Percentiles rank a stretch among this genome's conserved stretches.
Evolutionary conservation across 805 yeast genomes (phyloP).

Genomic region (Ogataea parapolymorpha): DNA sequence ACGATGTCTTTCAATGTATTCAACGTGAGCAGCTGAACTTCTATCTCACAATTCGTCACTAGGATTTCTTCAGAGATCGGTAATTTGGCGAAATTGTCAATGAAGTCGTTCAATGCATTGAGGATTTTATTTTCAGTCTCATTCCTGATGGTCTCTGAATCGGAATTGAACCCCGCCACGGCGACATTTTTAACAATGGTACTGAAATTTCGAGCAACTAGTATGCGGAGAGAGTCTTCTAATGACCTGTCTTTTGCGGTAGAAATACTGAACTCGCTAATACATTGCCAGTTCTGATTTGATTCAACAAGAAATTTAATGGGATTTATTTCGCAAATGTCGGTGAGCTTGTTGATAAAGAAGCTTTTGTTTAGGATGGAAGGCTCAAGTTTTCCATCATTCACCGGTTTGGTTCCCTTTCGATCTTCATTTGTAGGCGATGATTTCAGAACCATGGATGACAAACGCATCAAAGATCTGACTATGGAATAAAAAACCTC

Average conservation of each 20-base stretch:
- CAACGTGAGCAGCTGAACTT: conserved; percentile 59
- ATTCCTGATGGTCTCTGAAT: conserved; percentile 11
- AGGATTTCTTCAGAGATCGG: conserved; percentile 40
- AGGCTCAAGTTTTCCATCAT: conserved; percentile 23
- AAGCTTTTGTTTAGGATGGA: conserved; percentile 58
- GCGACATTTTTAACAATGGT: conserved; percentile 43
- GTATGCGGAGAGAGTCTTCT: conserved; percentile 43
- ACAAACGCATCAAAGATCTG: conserved; percentile 43
- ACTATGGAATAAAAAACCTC: conserved; percentile 49
- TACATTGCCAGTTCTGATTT: conserved; percentile 43
- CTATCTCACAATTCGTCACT: conserved; percentile 58
- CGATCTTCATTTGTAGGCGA: conserved; percentile 6
- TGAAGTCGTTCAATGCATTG: conserved; percentile 44
- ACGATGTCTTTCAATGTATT: conserved; percentile 68
- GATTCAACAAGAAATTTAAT: conserved; percentile 44
- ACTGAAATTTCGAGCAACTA: conserved; percentile 51
- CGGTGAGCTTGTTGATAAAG: conserved; percentile 51
- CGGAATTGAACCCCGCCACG: conserved; percentile 36
- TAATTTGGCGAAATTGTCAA: conserved; percentile 39
- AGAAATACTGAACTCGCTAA: conserved; percentile 45
- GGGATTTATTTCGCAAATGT: conserved; percentile 50
- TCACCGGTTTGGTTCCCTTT: conserved; percentile 21
- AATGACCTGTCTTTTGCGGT: conserved; percentile 43
- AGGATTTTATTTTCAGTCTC: conserved; percentile 48
- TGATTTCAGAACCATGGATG: conserved; percentile 27